Conservation (phyloP, 2,329 filamentous ascomycete species). For the Penicillium sclerotigenum region DNA sequence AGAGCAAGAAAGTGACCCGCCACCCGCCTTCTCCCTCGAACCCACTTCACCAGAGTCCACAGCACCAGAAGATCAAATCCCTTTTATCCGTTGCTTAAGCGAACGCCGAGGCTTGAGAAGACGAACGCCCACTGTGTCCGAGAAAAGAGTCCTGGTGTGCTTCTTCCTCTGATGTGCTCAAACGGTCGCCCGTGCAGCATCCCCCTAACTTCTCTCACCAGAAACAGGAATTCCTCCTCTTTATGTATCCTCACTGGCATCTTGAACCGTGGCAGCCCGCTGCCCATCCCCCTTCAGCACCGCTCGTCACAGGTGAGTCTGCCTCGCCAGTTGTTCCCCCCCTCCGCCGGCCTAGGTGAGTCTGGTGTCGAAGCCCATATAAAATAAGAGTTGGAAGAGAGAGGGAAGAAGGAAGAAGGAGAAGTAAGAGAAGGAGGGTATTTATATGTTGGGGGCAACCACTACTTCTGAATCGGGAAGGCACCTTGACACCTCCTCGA, state of each 20-base stretch:
- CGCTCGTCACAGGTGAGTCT: neutral
- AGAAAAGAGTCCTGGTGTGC: conserved; percentile 3
- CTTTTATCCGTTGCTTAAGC: conserved; percentile 2
- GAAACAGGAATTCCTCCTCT: neutral
- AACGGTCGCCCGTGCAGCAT: conserved; percentile 5
- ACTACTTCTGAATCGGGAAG: neutral
- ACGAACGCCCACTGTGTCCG: conserved; percentile 6
- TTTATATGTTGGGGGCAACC: neutral
- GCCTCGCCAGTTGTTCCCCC: neutral
- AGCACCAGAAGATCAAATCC: neutral
- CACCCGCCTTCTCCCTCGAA: neutral
- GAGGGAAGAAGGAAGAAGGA: neutral
- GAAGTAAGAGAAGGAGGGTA: neutral
- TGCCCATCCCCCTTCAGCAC: neutral
- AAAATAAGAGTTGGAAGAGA: neutral
- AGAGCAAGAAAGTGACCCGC: neutral
- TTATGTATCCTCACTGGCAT: neutral
- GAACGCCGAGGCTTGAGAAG: conserved; percentile 7
- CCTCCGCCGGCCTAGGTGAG: neutral
- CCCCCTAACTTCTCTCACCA: conserved; percentile 2
- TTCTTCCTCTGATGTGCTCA: conserved; percentile 2
- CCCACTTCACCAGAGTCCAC: conserved; percentile 7
- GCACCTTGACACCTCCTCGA: neutral
- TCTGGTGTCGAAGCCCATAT: neutral
- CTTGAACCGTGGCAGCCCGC: neutral